Conservation (phyloP, 2,329 filamentous ascomycete species). For the Penicillium sp. region DNA sequence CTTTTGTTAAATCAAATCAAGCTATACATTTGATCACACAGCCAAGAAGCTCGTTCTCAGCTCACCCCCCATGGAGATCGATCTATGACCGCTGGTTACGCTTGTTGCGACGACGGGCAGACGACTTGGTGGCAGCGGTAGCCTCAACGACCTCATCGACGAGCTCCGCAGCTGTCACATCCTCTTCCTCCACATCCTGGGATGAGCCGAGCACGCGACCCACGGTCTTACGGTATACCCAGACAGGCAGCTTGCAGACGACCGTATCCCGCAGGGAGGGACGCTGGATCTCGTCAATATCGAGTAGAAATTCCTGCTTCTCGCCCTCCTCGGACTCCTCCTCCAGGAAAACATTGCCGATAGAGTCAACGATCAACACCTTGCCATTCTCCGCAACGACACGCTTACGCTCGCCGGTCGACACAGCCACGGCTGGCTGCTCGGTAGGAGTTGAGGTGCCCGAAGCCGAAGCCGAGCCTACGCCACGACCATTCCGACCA, state of each 20-base stretch:
- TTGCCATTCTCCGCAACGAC: slow-evolving; percentile 96
- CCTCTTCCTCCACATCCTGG: slow-evolving; percentile 20
- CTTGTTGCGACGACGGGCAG: slow-evolving; percentile 34
- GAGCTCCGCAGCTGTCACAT: slow-evolving; percentile 24
- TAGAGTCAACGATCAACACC: slow-evolving; percentile 85
- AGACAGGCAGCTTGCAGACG: slow-evolving; percentile 76
- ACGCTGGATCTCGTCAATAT: slow-evolving; percentile 78
- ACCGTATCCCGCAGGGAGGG: slow-evolving; percentile 83
- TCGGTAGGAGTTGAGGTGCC: slow-evolving; percentile 56
- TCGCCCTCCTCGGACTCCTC: slow-evolving; percentile 86
- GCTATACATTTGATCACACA: neutral
- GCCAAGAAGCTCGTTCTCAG: neutral
- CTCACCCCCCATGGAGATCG: neutral
- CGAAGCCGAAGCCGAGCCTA: slow-evolving; percentile 38
- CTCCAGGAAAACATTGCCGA: slow-evolving; percentile 93
- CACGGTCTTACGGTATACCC: slow-evolving; percentile 61
- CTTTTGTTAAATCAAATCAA: neutral
- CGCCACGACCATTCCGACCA: slow-evolving; percentile 33
- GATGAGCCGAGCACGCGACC: slow-evolving; percentile 34
- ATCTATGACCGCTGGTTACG: slow-evolving; percentile 36
- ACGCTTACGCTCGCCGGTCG: slow-evolving; percentile 73
- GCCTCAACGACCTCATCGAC: slow-evolving; percentile 32
- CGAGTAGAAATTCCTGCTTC: slow-evolving; percentile 79
- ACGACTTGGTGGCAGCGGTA: slow-evolving; percentile 28
- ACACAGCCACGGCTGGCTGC: slow-evolving; percentile 59